These are phyloP conservation scores for Gloeopeniophorella convolvens DNA, from an alignment of 768 basidiomycete species.

Conservation along the genomic window DNA sequence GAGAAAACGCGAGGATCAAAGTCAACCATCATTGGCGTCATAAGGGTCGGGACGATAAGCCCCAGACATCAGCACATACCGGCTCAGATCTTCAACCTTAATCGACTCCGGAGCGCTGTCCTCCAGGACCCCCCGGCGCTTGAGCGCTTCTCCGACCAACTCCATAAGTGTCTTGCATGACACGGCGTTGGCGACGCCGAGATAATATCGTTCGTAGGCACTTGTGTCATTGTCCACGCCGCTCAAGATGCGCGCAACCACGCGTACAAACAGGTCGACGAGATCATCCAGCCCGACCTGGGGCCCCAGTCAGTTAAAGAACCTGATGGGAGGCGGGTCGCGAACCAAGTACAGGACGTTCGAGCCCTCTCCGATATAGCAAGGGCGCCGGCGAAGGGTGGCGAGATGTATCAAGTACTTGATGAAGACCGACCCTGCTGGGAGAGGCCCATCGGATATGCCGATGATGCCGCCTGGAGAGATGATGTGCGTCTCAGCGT, in stretches of 20 bases:
- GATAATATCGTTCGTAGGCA: neutral
- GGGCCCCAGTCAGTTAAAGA: too few species aligned
- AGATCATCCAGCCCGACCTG: neutral
- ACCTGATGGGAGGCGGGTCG: too few species aligned
- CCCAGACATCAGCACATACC: neutral
- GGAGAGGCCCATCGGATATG: neutral
- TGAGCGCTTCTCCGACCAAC: neutral
- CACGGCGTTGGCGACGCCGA: neutral
- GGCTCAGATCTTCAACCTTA: neutral
- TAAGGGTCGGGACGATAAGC: neutral
- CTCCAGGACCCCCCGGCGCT: neutral
- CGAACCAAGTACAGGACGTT: constrained; percentile 1
- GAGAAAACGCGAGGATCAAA: neutral
- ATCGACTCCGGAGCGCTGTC: neutral
- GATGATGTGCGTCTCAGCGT: constrained; percentile 6
- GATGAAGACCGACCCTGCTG: neutral
- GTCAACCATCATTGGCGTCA: too few species aligned
- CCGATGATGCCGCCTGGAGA: constrained; percentile 5
- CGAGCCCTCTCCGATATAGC: constrained; percentile 1
- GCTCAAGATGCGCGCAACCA: neutral
- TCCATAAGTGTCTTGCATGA: neutral
- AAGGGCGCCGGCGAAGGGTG: neutral
- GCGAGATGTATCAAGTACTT: neutral
- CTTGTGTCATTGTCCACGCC: neutral
- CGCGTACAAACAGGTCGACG: neutral